These are phyloP conservation scores for Starmera amethionina DNA, from an alignment of 805 yeast genomes.

Conservation along the genomic window DNA sequence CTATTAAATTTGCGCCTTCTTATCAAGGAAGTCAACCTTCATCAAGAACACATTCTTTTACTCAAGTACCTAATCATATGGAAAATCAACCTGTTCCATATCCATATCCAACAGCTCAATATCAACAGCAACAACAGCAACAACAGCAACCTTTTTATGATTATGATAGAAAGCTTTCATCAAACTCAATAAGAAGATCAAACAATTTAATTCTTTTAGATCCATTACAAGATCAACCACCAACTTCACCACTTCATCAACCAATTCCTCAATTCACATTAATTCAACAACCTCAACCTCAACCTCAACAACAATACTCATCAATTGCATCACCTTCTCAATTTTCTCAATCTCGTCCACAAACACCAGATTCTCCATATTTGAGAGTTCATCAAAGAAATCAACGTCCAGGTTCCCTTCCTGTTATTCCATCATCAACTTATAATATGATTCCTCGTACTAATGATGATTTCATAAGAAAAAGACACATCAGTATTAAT, in stretches of 20 bases:
- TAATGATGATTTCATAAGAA: constrained; percentile 8
- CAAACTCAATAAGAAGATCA: too few species aligned
- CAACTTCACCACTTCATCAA: not conserved
- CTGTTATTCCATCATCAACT: constrained; percentile 11
- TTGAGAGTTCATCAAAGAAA: constrained; percentile 3
- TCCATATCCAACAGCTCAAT: constrained; percentile 6
- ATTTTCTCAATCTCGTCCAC: constrained; percentile 4
- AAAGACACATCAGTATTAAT: constrained; percentile 11
- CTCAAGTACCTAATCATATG: not conserved
- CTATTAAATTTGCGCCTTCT: constrained; percentile 12
- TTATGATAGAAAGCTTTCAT: too few species aligned
- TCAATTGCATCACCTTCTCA: constrained; percentile 7
- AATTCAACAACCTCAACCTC: not conserved
- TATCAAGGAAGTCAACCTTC: constrained; percentile 12
- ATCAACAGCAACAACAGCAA: constrained; percentile 1
- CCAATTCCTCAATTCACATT: not conserved
- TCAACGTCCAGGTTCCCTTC: constrained; percentile 16
- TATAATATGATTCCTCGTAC: constrained; percentile 5
- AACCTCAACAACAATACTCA: constrained; percentile 1
- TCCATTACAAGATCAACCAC: constrained; percentile 1
- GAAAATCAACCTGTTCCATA: not conserved
- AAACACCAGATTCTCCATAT: constrained; percentile 8
- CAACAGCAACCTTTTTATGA: not conserved
- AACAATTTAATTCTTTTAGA: not conserved
- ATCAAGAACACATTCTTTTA: not conserved